Percentiles rank a stretch among this genome's conserved stretches.
Conservation (phyloP, 176 grass and related monocot genomes). For the Melocanna baccifera region DNA sequence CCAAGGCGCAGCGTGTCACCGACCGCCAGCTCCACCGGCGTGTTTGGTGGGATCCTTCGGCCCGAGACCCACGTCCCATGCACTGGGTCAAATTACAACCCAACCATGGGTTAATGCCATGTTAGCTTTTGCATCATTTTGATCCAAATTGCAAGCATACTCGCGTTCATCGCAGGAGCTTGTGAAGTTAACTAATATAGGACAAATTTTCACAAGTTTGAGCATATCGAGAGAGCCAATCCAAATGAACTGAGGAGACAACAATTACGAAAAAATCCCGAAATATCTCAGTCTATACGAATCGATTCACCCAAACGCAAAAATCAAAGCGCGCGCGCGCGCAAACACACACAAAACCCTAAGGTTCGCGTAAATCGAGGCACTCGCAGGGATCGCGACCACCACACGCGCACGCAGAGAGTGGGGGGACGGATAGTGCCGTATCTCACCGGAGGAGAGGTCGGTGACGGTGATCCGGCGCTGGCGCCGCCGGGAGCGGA, state of each 20-base stretch:
- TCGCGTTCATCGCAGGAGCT: neutral
- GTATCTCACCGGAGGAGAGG: slow-evolving; percentile 61
- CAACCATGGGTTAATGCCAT: neutral
- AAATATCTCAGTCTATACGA: neutral
- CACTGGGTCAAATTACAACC: slow-evolving; percentile 39
- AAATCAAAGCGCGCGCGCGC: neutral
- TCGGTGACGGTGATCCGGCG: slow-evolving; percentile 62
- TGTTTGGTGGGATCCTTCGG: slow-evolving; percentile 56
- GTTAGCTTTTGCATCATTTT: neutral
- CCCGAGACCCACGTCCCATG: slow-evolving; percentile 93
- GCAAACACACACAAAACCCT: neutral
- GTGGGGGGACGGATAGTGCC: neutral
- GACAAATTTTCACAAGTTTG: neutral
- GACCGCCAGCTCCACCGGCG: slow-evolving; percentile 46
- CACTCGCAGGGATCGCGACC: neutral
- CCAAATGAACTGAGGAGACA: neutral
- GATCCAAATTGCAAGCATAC: neutral
- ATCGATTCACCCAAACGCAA: neutral
- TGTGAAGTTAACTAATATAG: neutral
- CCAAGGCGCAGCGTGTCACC: slow-evolving; percentile 69
- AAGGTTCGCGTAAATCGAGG: neutral
- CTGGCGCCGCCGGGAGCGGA: slow-evolving; percentile 34
- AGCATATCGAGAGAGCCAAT: neutral
- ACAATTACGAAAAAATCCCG: neutral
- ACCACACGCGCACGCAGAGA: neutral